Evolutionary conservation across 1,284 basidiomycete species (phyloP), one percentile per base, ranked within the genome.

Genomic region (Marasmius oreades): DNA sequence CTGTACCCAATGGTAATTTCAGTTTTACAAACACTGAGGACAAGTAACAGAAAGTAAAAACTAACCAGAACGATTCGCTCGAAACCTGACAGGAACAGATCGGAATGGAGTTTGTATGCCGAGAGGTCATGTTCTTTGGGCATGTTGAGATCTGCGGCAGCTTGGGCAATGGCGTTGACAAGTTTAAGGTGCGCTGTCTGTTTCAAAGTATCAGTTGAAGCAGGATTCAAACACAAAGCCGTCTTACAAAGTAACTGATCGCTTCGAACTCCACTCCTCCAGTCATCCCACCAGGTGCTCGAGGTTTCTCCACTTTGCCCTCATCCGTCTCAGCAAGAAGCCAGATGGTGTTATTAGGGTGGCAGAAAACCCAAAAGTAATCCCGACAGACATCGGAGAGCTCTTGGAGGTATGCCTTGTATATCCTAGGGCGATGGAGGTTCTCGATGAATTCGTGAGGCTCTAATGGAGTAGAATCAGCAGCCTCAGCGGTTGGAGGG

Each of bases 341-440:
- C 95, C 95, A 98, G 46, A 96, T 86, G 0, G 86, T 85, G 67
- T 99, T 99, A 65, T 89, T 89, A 2, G 90, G 88, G 69, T 99
- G 97, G 68, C 96, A 98, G 74, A 98, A 98, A 55, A 99, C 90
- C 94, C 96, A 98, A 71, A 98, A 98, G 73, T 97, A 98, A 69
- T 99, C 96, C 18, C 94, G 76, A 67, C 95, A 95, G 2, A 96
- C 79, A 62, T 95, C 93, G 8, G 85, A 88, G 36, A 98, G 76
- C 69, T 98, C 95, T 63, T 88, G 84, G 12, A 99, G 76, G 72
- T 95, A 98, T 2, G 86, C 86, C 75, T 94, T 97, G 77, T 93
- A 97, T 48, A 95, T 86, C 45, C 95, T 78, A 0, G 92, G 87
- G 2, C 81, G 77, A 69, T 95, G 93, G 23, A 95, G 75, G 1